Evolutionary conservation across 1,139 yeast genomes (phyloP).

Genomic region (Hansenula anomala): DNA sequence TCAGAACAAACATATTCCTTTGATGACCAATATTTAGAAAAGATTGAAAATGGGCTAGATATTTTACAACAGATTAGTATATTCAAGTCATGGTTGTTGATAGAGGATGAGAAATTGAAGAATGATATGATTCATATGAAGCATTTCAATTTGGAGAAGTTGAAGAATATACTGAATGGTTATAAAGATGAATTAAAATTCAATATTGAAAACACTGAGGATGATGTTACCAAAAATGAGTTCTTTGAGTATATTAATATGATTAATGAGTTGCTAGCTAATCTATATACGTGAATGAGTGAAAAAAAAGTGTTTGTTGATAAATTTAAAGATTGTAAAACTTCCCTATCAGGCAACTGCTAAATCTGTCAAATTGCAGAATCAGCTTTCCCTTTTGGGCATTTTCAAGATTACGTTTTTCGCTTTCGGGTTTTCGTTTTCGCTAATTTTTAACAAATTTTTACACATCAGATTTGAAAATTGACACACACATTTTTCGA

Average conservation of each 20-base stretch:
- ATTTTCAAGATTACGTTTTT: no score
- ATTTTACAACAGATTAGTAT: slow-evolving; percentile 9
- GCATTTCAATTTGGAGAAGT: background rate
- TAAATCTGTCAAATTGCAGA: no score
- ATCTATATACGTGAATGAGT: background rate
- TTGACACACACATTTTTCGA: no score
- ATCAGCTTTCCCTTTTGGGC: no score
- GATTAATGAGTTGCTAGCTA: slow-evolving; percentile 2
- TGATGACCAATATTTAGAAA: slow-evolving; percentile 12
- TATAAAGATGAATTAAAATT: slow-evolving; percentile 1
- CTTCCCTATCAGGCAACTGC: no score
- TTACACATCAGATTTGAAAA: no score
- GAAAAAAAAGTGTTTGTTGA: no score
- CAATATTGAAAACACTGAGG: background rate
- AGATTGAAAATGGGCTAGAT: slow-evolving; percentile 13
- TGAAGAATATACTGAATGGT: background rate
- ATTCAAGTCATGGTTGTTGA: slow-evolving; percentile 10
- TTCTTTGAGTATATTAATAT: slow-evolving; percentile 1
- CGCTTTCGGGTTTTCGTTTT: no score
- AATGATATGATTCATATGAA: slow-evolving; percentile 4
- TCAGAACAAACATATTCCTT: no score
- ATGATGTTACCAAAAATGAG: background rate
- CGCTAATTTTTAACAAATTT: no score
- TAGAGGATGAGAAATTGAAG: slow-evolving; percentile 11
- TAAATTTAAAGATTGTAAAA: no score